Evolutionary conservation across 2,329 filamentous ascomycete species (phyloP), one percentile per base, ranked within the genome.

Genomic region (Ilyonectria sp.): DNA sequence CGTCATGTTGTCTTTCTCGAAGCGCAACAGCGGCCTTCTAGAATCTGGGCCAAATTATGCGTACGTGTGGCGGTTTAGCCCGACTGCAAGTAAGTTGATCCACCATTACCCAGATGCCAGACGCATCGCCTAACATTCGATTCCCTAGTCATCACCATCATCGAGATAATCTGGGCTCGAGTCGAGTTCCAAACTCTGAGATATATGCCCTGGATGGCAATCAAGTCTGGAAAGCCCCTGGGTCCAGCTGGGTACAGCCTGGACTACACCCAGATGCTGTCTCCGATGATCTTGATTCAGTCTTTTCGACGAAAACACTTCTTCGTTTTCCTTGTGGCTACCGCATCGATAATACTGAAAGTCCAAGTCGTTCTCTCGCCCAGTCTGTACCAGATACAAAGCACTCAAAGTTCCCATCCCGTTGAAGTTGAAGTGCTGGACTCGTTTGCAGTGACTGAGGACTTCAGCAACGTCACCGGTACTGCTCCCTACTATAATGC

Each of bases 201-300:
- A 26, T 60, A 52, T 44, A 52, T 26, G 57, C 57, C 57, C 2
- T 60, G 57, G 44, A 23, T 60, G 11, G 21, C 21, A 29, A 49
- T 40, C 9, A 19, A 47, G 15, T 40, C 15, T 29, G 21, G 33
- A 13, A n/a, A 37, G 29, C 21, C 15, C 15, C 6, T 58, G 7
- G 29, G 15, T 31, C 11, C 17, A 8, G 29, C 31, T 29, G 29
- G 17, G 11, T 40, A 43, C 23, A 17, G n/a, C 4, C 46, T 60
- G n/a, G 57, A 52, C 21, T 60, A 60, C 13, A 60, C 17, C 17
- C 10, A 49, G 21, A 47, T 59, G 37, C 7, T 52, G 7, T 26
- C 21, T n/a, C 43, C 57, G 21, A n/a, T 8, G 23, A 15, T 60
- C 0, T 46, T 60, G 17, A 11, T 23, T 31, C 26, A 43, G n/a